Percentiles rank a stretch among this genome's conserved stretches.
phyloP scores from a whole-genome alignment of 2,329 filamentous ascomycete species.

The Trichoderma simmonsii region DNA sequence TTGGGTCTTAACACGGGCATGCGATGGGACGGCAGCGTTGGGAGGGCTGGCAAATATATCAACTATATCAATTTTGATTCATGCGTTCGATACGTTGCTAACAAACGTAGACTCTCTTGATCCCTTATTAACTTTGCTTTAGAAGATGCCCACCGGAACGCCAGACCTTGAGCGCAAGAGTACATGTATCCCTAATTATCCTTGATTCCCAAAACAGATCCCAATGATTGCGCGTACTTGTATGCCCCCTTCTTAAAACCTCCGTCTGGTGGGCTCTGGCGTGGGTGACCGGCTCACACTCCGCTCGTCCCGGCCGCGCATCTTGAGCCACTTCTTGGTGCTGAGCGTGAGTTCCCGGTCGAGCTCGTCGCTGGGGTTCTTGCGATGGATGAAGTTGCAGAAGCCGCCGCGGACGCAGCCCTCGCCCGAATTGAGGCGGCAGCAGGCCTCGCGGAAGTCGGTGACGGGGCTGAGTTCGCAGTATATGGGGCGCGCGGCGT shows the following conservation, averaged over 20 bases:
- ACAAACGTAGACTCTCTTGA: neutral
- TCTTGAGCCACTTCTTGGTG: slow-evolving; percentile 95
- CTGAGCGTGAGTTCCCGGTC: slow-evolving; percentile 81
- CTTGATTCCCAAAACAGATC: neutral
- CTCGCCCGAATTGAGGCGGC: slow-evolving; percentile 88
- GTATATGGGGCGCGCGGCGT: slow-evolving; percentile 94
- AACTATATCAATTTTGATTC: slow-evolving; percentile 14
- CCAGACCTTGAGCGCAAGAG: slow-evolving; percentile 4
- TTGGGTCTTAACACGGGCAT: slow-evolving; percentile 18
- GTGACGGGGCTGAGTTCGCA: slow-evolving; percentile 96
- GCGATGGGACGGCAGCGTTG: slow-evolving; percentile 4
- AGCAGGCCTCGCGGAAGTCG: slow-evolving; percentile 97
- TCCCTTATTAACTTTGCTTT: slow-evolving; percentile 7
- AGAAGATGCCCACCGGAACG: slow-evolving; percentile 2
- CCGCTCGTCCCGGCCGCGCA: slow-evolving; percentile 77
- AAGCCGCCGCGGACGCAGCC: slow-evolving; percentile 95
- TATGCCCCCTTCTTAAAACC: slow-evolving; percentile 51
- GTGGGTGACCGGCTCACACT: slow-evolving; percentile 80
- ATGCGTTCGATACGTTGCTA: neutral
- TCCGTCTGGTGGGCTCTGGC: slow-evolving; percentile 75
- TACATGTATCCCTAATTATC: slow-evolving; percentile 5
- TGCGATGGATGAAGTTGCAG: slow-evolving; percentile 99
- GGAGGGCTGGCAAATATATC: slow-evolving; percentile 15
- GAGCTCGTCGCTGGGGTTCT: slow-evolving; percentile 86
- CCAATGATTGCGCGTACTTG: neutral